phyloP scores from a whole-genome alignment of 169 alveolate genomes.

The Cryptosporidium canis region DNA sequence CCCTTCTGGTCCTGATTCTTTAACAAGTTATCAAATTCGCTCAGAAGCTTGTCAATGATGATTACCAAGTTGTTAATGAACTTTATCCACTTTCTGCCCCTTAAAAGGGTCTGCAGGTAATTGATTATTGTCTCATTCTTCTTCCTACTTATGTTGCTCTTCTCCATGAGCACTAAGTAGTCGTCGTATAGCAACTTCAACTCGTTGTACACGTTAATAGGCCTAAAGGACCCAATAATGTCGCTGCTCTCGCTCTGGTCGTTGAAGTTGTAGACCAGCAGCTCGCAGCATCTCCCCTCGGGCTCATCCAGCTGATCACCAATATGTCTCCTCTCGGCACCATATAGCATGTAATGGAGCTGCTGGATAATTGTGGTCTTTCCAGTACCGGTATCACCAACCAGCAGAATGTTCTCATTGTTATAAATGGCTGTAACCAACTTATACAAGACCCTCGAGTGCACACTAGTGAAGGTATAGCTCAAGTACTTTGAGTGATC shows the following conservation, averaged over 20 bases:
- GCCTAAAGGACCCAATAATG: conserved; percentile 88
- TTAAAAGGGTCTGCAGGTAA: background rate
- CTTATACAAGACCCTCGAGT: conserved; percentile 85
- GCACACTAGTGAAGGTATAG: conserved; percentile 77
- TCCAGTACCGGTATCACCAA: conserved; percentile 99
- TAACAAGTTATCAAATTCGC: conserved; percentile 5
- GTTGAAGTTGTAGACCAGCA: conserved; percentile 92
- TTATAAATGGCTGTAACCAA: conserved; percentile 81
- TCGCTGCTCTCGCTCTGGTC: conserved; percentile 92
- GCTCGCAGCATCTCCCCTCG: conserved; percentile 77
- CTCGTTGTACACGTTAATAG: conserved; percentile 69
- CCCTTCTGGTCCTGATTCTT: background rate
- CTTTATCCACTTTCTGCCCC: conserved; percentile 7
- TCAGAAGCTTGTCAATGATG: conserved; percentile 8
- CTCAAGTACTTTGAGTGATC: conserved; percentile 17
- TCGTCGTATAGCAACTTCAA: conserved; percentile 11
- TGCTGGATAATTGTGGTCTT: conserved; percentile 94
- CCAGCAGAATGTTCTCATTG: conserved; percentile 94
- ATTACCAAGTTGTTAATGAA: conserved; percentile 5
- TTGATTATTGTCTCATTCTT: conserved; percentile 9
- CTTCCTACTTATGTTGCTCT: conserved; percentile 29
- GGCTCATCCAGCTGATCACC: background rate
- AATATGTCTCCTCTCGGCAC: background rate
- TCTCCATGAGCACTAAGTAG: conserved; percentile 14
- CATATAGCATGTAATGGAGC: conserved; percentile 28